Evolutionary conservation across 305 asterid species (phyloP).

Genomic region (Rubia tinctorum): DNA sequence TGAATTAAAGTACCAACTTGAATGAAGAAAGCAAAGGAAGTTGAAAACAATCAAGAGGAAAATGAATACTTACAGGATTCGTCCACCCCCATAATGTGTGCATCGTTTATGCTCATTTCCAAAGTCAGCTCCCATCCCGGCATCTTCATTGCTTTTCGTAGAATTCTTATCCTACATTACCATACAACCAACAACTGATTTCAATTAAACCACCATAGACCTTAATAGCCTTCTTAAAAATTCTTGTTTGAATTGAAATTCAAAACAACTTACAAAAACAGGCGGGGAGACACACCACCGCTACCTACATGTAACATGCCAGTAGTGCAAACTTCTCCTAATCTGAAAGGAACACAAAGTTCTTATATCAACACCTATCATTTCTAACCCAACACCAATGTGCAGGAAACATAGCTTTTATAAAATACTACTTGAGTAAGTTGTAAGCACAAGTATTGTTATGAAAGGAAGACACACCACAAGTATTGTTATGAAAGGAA

Average conservation of each 20-base stretch:
- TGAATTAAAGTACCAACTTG: neutral
- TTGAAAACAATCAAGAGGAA: no score
- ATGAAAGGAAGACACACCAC: no score
- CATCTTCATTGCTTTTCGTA: neutral
- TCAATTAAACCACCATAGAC: no score
- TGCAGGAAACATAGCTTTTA: no score
- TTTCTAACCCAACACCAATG: neutral
- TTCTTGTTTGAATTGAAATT: neutral
- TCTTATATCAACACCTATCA: neutral
- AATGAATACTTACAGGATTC: constrained; percentile 29
- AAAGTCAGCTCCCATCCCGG: neutral
- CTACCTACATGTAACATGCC: neutral
- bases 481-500: no score
- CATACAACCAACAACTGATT: neutral
- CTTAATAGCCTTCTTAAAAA: neutral
- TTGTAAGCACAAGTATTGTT: no score
- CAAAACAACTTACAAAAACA: neutral
- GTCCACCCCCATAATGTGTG: constrained; percentile 20
- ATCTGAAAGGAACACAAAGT: constrained; percentile 11
- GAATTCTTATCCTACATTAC: neutral
- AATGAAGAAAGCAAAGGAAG: no score
- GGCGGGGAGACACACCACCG: no score
- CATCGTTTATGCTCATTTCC: constrained; percentile 19
- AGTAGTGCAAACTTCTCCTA: neutral
- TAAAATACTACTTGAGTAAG: no score